These are phyloP conservation scores for Macadamia tetraphylla DNA, from an alignment of 164 flowering plant species.

Conservation along the genomic window DNA sequence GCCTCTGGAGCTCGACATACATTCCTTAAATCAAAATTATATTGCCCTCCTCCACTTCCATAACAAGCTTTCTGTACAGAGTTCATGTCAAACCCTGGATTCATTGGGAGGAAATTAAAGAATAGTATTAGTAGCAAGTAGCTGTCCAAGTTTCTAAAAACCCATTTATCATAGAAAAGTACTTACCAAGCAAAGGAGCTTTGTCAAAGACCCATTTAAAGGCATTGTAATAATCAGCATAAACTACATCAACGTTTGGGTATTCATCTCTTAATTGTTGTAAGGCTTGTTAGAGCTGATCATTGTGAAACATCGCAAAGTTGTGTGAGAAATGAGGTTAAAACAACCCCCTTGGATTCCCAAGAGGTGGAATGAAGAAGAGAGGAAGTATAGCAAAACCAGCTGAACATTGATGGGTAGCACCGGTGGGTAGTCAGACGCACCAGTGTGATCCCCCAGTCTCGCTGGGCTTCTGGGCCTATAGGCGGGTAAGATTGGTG, in stretches of 20 bases:
- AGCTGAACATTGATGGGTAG: too few species aligned
- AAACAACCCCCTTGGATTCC: too few species aligned
- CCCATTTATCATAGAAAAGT: too few species aligned
- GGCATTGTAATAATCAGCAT: slow-evolving; percentile 17
- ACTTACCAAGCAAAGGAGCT: background rate
- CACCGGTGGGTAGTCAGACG: too few species aligned
- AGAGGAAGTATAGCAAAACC: too few species aligned
- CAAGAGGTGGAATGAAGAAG: too few species aligned
- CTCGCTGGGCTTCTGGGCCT: too few species aligned
- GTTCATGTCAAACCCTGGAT: slow-evolving; percentile 6
- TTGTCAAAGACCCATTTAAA: background rate
- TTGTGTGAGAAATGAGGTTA: background rate
- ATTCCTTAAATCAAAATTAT: background rate
- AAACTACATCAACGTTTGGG: slow-evolving; percentile 16
- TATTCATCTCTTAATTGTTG: slow-evolving; percentile 5
- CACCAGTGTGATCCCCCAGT: too few species aligned
- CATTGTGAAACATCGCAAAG: slow-evolving; percentile 16
- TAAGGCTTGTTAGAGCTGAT: slow-evolving; percentile 10
- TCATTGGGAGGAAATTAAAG: too few species aligned
- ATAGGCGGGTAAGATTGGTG: too few species aligned
- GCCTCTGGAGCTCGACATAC: slow-evolving; percentile 7
- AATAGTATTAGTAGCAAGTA: too few species aligned
- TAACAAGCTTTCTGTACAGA: slow-evolving; percentile 9
- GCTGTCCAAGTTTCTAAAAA: too few species aligned
- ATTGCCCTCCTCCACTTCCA: slow-evolving; percentile 8